phyloP scores from a whole-genome alignment of 164 flowering plant genomes.

The Vitis rupestris region DNA sequence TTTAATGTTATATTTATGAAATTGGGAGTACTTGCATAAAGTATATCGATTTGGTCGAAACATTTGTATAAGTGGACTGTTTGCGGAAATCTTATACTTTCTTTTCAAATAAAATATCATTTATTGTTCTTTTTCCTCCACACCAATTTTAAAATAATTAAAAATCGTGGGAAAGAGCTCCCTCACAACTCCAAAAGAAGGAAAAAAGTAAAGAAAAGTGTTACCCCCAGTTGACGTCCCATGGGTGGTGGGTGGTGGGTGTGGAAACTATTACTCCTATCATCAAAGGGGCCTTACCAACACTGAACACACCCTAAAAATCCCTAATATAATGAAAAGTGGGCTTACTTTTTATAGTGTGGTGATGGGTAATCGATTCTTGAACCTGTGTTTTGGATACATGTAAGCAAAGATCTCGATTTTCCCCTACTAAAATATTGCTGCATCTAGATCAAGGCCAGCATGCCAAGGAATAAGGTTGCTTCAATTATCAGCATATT shows the following conservation, averaged over 20 bases:
- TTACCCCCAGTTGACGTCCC: not conserved
- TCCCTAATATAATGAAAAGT: constrained; percentile 7
- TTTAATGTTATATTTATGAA: no score
- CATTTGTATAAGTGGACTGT: no score
- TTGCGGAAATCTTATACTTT: no score
- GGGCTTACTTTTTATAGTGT: constrained; percentile 8
- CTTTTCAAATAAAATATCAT: no score
- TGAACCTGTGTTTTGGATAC: not conserved
- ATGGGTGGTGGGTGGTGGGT: constrained; percentile 12
- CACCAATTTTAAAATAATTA: not conserved
- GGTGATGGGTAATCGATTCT: not conserved
- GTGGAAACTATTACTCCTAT: constrained; percentile 11
- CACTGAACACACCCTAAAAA: constrained; percentile 1
- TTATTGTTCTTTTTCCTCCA: no score
- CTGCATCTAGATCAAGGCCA: no score
- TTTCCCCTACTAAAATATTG: no score
- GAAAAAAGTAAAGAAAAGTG: not conserved
- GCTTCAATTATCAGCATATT: not conserved
- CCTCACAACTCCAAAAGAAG: not conserved
- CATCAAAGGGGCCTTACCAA: not conserved
- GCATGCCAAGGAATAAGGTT: not conserved
- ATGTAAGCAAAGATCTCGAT: no score
- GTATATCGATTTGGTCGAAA: no score
- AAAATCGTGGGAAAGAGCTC: not conserved
- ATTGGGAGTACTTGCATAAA: no score